Percentiles rank a stretch among this genome's conserved stretches.
phyloP scores from a whole-genome alignment of 352 stramenopile species.

The Globisporangium rhizosaccharum region DNA sequence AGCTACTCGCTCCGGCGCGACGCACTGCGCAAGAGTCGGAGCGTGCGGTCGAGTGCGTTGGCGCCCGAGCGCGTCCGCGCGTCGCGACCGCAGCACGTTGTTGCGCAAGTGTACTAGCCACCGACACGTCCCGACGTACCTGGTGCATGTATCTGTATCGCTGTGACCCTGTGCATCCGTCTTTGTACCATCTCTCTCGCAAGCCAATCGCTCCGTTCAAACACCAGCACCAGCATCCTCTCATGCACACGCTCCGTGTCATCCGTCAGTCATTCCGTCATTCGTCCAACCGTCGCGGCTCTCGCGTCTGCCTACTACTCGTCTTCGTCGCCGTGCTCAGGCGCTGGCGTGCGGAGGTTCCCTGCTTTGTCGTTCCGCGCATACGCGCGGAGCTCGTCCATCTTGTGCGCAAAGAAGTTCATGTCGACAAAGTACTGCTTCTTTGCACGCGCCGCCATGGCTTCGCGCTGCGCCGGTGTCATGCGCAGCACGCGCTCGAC shows the following conservation, averaged over 20 bases:
- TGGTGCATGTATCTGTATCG: no score
- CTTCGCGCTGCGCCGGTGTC: conserved; percentile 33
- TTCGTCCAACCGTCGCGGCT: neutral
- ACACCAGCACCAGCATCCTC: no score
- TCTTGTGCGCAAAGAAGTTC: conserved; percentile 58
- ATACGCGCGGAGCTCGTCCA: conserved; percentile 38
- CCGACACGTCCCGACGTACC: no score
- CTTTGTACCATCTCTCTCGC: neutral
- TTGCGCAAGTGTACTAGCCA: conserved; percentile 46
- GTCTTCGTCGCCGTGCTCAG: neutral
- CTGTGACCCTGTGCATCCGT: no score
- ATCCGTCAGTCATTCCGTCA: no score
- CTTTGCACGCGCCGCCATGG: conserved; percentile 32
- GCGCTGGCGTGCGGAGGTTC: conserved; percentile 6
- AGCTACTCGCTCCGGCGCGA: conserved; percentile 49
- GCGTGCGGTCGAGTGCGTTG: conserved; percentile 12
- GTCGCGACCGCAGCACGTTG: conserved; percentile 52
- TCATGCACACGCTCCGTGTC: no score
- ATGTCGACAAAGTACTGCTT: conserved; percentile 62
- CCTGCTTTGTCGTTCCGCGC: conserved; percentile 15
- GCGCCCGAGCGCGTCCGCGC: conserved; percentile 42
- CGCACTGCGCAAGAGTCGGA: conserved; percentile 12
- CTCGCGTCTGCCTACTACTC: neutral
- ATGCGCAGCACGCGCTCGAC: conserved; percentile 51
- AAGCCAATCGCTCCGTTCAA: neutral